Base-by-base conservation (phyloP, 805 yeast species). In the Kregervanrija fluxuum region DNA sequence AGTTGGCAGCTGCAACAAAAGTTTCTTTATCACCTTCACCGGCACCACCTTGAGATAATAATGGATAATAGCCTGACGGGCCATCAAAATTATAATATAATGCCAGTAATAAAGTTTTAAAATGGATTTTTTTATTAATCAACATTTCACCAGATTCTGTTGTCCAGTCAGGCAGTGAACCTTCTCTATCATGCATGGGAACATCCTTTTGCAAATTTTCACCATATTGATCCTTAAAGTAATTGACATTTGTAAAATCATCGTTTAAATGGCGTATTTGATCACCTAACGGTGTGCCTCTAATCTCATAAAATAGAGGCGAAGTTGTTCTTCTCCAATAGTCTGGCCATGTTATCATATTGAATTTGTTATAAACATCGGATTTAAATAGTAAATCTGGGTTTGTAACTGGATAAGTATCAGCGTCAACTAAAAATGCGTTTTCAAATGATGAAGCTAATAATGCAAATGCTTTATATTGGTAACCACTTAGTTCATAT, bases 21-120 rank as follows among this genome's bases (percentile, higher is more conserved):
- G 91, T 82, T 52, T 84, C 91, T 55, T 84, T 85, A 57, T 85
- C 91, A 41, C 91, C 93, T 64, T 82, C 87, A n/a, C 93, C 93
- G 4, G 75, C 76, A 35, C 70, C 71, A 33, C 77, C 82, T 57
- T 77, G 76, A 0, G 81, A 71, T 43, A 79, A 66, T n/a, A 79
- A 60, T 22, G 76, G 75, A 50, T 79, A 78, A 51, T 73, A 79
- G 44, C 74, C 68, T n/a, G 69, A 68, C 2, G 82, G 82, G 0
- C 85, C 85, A 54, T 74, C 77, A 35, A 74, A 57, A 53, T 80
- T 80, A 55, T 80, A 80, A 54, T 78, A 80, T 32, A 79, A 56
- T 0, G 85, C 75, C 17, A 80, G 60, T 39, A 79, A 62, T 30
- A 80, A 62, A 8, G 80, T 74, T 48, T 70, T 71, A 8, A 76